Evolutionary conservation across 2,329 filamentous ascomycete genomes (phyloP).

Genomic region (Sodiomyces alkalinus): DNA sequence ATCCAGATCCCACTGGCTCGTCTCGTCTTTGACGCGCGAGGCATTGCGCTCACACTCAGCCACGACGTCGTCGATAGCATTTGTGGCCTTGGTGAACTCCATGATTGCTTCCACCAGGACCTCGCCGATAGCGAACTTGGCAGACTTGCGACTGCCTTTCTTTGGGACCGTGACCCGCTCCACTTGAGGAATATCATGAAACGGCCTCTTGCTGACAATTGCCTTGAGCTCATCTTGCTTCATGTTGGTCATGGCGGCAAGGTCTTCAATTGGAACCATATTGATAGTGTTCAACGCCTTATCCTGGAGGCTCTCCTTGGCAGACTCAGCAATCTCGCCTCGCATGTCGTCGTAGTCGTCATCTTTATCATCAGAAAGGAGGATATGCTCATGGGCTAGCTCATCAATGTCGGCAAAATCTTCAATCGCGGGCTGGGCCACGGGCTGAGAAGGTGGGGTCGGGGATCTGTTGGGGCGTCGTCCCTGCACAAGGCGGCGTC

Average conservation of each 20-base stretch:
- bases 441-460: slow-evolving; percentile 4
- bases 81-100: slow-evolving; percentile 67
- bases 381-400: slow-evolving; percentile 3
- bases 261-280: slow-evolving; percentile 54
- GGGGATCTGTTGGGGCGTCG: slow-evolving; percentile 11
- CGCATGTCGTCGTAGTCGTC: slow-evolving; percentile 23
- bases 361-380: slow-evolving; percentile 22
- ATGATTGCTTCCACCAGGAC: slow-evolving; percentile 35
- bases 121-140: slow-evolving; percentile 34
- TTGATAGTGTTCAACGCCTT: slow-evolving; percentile 71
- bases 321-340: slow-evolving; percentile 5
- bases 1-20: slow-evolving; percentile 34
- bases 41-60: slow-evolving; percentile 59
- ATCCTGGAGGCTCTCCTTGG: slow-evolving; percentile 16
- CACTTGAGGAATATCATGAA: slow-evolving; percentile 48
- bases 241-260: slow-evolving; percentile 69
- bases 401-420: slow-evolving; percentile 18
- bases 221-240: slow-evolving; percentile 53
- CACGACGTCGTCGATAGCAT: slow-evolving; percentile 72
- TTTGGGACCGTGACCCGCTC: slow-evolving; percentile 43
- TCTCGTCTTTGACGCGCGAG: slow-evolving; percentile 31
- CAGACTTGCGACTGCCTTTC: slow-evolving; percentile 29
- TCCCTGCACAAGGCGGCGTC: slow-evolving; percentile 21
- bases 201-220: slow-evolving; percentile 63
- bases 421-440: slow-evolving; percentile 17